Conservation (phyloP, 2,329 filamentous ascomycete species). For the Talaromyces pinophilus region DNA sequence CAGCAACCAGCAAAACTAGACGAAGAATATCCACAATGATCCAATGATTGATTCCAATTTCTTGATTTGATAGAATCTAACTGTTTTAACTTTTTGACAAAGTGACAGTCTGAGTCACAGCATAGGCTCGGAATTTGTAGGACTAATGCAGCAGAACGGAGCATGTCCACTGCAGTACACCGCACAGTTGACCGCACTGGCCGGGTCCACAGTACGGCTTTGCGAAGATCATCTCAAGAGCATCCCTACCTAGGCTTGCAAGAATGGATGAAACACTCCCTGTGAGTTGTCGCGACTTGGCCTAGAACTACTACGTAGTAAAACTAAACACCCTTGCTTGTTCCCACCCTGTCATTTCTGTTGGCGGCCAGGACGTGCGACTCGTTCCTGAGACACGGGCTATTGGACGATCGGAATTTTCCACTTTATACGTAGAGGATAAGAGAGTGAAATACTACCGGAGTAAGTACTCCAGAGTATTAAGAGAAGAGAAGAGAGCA, state of each 20-base stretch:
- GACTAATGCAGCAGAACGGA: conserved; percentile 7
- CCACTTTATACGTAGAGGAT: not conserved
- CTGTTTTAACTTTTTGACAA: not conserved
- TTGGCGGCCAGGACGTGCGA: not conserved
- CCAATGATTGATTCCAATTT: not conserved
- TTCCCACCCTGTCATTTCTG: conserved; percentile 10
- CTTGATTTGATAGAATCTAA: not conserved
- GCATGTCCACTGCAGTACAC: not conserved
- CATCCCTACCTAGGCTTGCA: not conserved
- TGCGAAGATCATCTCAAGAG: conserved; percentile 1
- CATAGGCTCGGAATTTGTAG: not conserved
- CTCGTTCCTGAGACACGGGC: not conserved
- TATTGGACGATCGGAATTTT: conserved; percentile 11
- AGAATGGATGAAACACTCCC: conserved; percentile 3
- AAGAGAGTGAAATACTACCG: not conserved
- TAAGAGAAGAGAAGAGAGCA: not conserved
- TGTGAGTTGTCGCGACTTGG: not conserved
- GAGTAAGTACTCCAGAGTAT: too few species aligned
- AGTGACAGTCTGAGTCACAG: not conserved
- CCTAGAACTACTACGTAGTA: not conserved
- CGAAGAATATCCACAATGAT: not conserved
- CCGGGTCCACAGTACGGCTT: not conserved
- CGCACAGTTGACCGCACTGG: not conserved
- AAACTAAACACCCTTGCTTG: conserved; percentile 1
- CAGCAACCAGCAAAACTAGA: not conserved